Conservation (phyloP, 164 flowering plant species). For the grape (Vitis vinifera) region ASM3070453v1 NC_081817.1:13544001-13544500, state of each 20-base stretch:
- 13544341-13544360: conserved; percentile 56
- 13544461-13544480: no score
- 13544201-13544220: conserved; percentile 16
- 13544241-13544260: conserved; percentile 67
- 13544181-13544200: conserved; percentile 14
- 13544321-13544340: conserved; percentile 35
- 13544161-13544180: no score
- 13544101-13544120: no score
- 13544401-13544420: no score
- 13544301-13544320: background rate
- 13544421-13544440: no score
- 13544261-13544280: background rate
- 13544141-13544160: no score
- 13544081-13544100: no score
- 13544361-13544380: conserved; percentile 57
- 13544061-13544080: background rate
- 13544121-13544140: background rate
- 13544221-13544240: conserved; percentile 51
- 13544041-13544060: conserved; percentile 8
- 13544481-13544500: no score
- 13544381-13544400: conserved; percentile 20
- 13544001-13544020: background rate
- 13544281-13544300: no score
- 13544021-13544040: background rate
- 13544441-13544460: no score